A percentile compares a stretch with the other conserved stretches of the same genome.
These are phyloP conservation scores for Tricholoma hemisulphureum DNA, from an alignment of 768 basidiomycete species.

Conservation along the genomic window DNA sequence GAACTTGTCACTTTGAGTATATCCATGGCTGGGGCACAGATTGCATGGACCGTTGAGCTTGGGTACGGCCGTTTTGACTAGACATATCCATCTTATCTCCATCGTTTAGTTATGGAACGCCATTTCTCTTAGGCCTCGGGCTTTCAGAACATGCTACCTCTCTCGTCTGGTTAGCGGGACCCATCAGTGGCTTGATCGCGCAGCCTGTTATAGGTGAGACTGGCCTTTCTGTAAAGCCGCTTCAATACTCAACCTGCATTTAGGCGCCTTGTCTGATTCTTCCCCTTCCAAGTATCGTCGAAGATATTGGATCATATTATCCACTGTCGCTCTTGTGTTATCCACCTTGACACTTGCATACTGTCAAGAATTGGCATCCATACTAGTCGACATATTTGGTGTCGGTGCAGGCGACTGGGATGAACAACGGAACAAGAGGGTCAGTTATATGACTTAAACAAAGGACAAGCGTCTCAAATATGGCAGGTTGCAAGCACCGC, in stretches of 20 bases:
- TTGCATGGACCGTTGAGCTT: slow-evolving; percentile 94
- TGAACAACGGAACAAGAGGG: slow-evolving; percentile 62
- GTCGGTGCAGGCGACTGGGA: slow-evolving; percentile 87
- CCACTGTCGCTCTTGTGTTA: slow-evolving; percentile 75
- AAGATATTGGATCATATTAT: slow-evolving; percentile 90
- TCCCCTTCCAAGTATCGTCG: slow-evolving; percentile 88
- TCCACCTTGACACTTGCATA: slow-evolving; percentile 83
- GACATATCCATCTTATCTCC: slow-evolving; percentile 4
- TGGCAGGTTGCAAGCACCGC: slow-evolving; percentile 65
- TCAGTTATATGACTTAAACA: slow-evolving; percentile 27
- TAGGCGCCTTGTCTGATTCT: slow-evolving; percentile 94
- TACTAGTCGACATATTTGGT: slow-evolving; percentile 75
- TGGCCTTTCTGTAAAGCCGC: slow-evolving; percentile 15
- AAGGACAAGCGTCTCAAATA: not conserved
- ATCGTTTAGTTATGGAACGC: slow-evolving; percentile 82
- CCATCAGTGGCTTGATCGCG: slow-evolving; percentile 91
- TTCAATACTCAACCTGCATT: slow-evolving; percentile 29
- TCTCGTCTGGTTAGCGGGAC: slow-evolving; percentile 93
- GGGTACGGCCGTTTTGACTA: slow-evolving; percentile 53
- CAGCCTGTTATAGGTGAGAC: slow-evolving; percentile 92
- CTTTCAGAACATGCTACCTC: slow-evolving; percentile 88
- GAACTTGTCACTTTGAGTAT: slow-evolving; percentile 80
- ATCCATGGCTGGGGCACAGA: slow-evolving; percentile 92
- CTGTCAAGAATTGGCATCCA: slow-evolving; percentile 66
- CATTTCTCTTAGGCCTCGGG: slow-evolving; percentile 70